phyloP scores from a whole-genome alignment of 2,329 filamentous ascomycete genomes.

The Calonectria fujianensis region DNA sequence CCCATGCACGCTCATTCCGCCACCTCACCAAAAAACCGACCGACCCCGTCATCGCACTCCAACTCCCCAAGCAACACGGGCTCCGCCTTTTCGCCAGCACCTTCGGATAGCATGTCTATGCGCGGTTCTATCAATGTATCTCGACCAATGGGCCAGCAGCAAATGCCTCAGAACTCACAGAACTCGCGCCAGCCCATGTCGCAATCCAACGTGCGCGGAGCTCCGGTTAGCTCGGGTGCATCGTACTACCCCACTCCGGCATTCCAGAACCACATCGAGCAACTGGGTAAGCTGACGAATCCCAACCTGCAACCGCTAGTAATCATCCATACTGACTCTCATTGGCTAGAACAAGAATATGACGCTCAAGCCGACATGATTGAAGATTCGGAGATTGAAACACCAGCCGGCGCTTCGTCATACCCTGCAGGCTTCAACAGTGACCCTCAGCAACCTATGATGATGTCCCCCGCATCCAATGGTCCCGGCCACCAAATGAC shows the following conservation, averaged over 20 bases:
- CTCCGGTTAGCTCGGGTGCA: conserved; percentile 64
- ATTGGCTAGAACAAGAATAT: conserved; percentile 94
- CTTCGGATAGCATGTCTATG: conserved; percentile 69
- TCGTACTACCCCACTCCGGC: conserved; percentile 86
- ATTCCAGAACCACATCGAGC: conserved; percentile 95
- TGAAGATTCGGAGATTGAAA: conserved; percentile 86
- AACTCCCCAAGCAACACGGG: conserved; percentile 73
- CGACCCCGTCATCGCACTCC: conserved; percentile 87
- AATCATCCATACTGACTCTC: conserved; percentile 79
- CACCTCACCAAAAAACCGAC: conserved; percentile 81
- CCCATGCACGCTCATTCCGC: conserved; percentile 71
- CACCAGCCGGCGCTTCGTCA: conserved; percentile 77
- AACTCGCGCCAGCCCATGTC: conserved; percentile 59
- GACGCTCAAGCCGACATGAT: conserved; percentile 92
- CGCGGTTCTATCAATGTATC: conserved; percentile 61
- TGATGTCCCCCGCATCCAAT: conserved; percentile 64
- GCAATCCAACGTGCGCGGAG: conserved; percentile 60
- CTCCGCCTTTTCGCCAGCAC: conserved; percentile 65
- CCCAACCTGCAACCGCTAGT: conserved; percentile 63
- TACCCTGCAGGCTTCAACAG: conserved; percentile 76
- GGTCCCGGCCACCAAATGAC: conserved; percentile 61
- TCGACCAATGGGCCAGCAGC: conserved; percentile 56
- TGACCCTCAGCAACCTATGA: conserved; percentile 64
- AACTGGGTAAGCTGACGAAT: conserved; percentile 88
- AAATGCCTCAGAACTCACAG: conserved; percentile 53